phyloP scores from a whole-genome alignment of 495 filamentous ascomycete genomes.

The Aspergillus carlsbadensis region DNA sequence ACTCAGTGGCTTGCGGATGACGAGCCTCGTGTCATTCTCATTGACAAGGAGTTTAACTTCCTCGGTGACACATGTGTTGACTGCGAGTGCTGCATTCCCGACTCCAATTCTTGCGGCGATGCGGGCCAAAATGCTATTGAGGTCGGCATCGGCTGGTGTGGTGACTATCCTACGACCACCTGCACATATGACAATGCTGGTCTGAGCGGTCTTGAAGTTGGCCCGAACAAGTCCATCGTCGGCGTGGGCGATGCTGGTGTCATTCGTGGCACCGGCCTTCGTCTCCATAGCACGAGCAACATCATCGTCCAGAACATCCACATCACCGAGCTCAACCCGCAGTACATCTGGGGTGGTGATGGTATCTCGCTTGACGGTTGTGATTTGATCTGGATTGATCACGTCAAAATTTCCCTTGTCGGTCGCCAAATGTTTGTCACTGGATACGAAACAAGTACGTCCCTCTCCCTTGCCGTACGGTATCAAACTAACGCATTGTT shows the following conservation, averaged over 20 bases:
- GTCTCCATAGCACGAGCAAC: constrained; percentile 36
- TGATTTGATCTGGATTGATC: constrained; percentile 39
- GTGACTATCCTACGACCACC: constrained; percentile 24
- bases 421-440: constrained; percentile 33
- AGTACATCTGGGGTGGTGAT: constrained; percentile 44
- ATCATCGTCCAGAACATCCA: constrained; percentile 47
- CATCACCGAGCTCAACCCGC: constrained; percentile 43
- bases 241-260: constrained; percentile 36
- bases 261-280: constrained; percentile 39
- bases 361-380: constrained; percentile 34
- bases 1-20: constrained; percentile 34
- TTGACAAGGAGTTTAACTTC: constrained; percentile 49
- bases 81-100: constrained; percentile 33
- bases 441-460: constrained; percentile 28
- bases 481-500: not conserved
- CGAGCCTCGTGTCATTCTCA: constrained; percentile 47
- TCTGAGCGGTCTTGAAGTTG: constrained; percentile 31
- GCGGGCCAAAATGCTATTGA: constrained; percentile 30
- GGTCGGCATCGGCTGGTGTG: constrained; percentile 31
- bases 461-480: not conserved
- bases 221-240: constrained; percentile 41
- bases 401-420: constrained; percentile 34
- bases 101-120: constrained; percentile 26
- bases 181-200: constrained; percentile 40
- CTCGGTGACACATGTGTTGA: constrained; percentile 38